Evolutionary conservation across 257 asterid species (phyloP).

Genomic region (Primulina huaijiensis): DNA sequence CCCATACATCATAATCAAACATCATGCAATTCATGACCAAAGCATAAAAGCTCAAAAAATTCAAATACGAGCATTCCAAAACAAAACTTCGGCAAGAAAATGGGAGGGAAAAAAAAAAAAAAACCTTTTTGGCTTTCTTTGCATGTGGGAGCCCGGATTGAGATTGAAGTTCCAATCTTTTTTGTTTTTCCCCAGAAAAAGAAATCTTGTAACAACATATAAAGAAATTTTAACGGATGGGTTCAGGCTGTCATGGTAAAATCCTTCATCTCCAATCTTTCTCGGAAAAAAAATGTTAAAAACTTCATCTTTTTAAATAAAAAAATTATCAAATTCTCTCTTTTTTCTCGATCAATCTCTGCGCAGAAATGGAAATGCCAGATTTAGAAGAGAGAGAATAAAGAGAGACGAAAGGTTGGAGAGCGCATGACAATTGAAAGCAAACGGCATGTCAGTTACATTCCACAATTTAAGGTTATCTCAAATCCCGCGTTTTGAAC

Average conservation of each 20-base stretch:
- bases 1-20: conserved; percentile 6
- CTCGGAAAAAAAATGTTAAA: background rate
- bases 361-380: background rate
- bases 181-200: conserved; percentile 14
- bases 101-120: background rate
- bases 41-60: background rate
- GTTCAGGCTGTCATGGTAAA: conserved; percentile 5
- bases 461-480: conserved; percentile 30
- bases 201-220: background rate
- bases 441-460: conserved; percentile 30
- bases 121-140: conserved; percentile 12
- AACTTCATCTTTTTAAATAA: background rate
- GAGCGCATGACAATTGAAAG: conserved; percentile 8
- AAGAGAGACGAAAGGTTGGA: background rate
- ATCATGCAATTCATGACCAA: background rate
- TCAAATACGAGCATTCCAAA: background rate
- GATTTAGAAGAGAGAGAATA: conserved; percentile 8
- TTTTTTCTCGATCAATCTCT: background rate
- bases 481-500: conserved; percentile 35
- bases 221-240: conserved; percentile 17
- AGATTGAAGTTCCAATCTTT: conserved; percentile 17
- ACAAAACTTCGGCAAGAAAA: background rate
- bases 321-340: background rate
- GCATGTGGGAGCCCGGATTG: conserved; percentile 16
- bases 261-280: background rate